Conservation (phyloP, 2,329 filamentous ascomycete genomes). For the Sporothrix dimorphospora region DNA sequence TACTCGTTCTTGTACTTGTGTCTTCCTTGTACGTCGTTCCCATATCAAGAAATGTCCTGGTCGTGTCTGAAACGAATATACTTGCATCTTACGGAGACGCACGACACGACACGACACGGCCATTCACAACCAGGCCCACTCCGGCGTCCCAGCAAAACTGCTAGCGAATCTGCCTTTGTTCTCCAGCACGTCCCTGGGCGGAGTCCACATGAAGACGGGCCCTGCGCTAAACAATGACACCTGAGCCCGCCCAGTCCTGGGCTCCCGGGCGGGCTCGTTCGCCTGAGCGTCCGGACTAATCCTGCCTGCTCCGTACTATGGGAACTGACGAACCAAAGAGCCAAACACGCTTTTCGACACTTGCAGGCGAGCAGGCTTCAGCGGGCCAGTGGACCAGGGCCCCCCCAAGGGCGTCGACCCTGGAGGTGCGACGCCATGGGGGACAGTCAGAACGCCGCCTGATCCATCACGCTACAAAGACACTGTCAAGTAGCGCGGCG, state of each 20-base stretch:
- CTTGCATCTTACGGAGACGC: not conserved
- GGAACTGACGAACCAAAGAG: not conserved
- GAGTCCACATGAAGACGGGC: not conserved
- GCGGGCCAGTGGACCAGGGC: not conserved
- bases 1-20: not conserved
- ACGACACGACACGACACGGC: not conserved
- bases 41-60: not conserved
- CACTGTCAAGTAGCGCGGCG: slow-evolving; percentile 17
- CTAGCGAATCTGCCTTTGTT: slow-evolving; percentile 20
- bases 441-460: not conserved
- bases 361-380: not conserved
- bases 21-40: not conserved
- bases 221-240: slow-evolving; percentile 14
- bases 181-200: slow-evolving; percentile 2
- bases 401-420: not conserved
- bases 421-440: not conserved
- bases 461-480: slow-evolving; percentile 12
- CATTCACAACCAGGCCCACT: not conserved
- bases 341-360: not conserved
- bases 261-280: not conserved
- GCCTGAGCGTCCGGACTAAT: not conserved
- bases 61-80: not conserved
- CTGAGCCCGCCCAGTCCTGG: not conserved
- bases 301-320: not conserved
- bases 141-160: not conserved